phyloP scores from a whole-genome alignment of 441 rosid species.

The Pelargonium australe region DNA sequence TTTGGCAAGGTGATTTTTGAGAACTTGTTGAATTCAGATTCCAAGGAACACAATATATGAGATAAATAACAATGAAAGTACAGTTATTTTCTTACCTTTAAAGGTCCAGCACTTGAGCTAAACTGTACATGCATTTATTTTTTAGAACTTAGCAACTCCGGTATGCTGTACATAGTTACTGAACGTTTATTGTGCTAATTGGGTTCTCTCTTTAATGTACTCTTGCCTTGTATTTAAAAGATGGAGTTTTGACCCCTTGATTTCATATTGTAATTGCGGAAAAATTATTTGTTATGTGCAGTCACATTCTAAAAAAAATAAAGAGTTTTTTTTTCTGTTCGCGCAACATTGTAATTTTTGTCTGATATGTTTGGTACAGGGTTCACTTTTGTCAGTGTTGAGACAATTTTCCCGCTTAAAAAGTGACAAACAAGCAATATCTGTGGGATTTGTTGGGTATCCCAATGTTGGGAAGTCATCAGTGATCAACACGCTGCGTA shows the following conservation, averaged over 20 bases:
- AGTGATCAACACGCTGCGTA: conserved; percentile 84
- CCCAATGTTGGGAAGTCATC: conserved; percentile 98
- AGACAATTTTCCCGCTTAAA: conserved; percentile 86
- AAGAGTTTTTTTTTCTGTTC: background rate
- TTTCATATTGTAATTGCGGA: too few relatives aligned
- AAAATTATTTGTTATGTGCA: too few relatives aligned
- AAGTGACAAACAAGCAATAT: conserved; percentile 92
- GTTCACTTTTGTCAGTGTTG: conserved; percentile 80
- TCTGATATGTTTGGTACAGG: conserved; percentile 34
- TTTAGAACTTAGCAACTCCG: too few relatives aligned
- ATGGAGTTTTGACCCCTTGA: too few relatives aligned
- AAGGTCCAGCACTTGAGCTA: background rate
- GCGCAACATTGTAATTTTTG: background rate
- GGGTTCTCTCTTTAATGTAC: too few relatives aligned
- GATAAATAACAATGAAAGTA: background rate
- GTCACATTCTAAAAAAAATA: too few relatives aligned
- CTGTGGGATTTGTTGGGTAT: conserved; percentile 91
- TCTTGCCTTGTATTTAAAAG: too few relatives aligned
- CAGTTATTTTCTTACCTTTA: background rate
- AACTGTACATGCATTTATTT: too few relatives aligned
- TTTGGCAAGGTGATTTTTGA: conserved; percentile 68
- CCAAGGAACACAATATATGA: background rate
- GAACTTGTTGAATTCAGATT: background rate
- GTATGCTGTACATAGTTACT: too few relatives aligned
- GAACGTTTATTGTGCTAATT: too few relatives aligned